These are phyloP conservation scores for Pleurotus ostreatus DNA, from an alignment of 768 basidiomycete species.

Conservation along the genomic window DNA sequence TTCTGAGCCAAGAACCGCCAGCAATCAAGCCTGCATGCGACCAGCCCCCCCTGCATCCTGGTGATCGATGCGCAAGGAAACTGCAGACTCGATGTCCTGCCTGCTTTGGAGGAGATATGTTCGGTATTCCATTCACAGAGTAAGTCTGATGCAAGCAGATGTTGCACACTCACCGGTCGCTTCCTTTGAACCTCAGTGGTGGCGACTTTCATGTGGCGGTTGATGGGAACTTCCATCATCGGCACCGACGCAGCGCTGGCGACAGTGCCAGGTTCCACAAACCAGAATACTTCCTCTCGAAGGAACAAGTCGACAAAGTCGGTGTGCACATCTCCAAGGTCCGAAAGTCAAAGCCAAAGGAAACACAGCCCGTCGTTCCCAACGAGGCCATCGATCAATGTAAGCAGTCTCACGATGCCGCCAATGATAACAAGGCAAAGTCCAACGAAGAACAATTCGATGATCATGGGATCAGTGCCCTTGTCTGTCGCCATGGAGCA, in stretches of 20 bases:
- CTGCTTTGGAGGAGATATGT: constrained; percentile 4
- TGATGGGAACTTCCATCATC: constrained; percentile 29
- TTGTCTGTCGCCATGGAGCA: constrained; percentile 29
- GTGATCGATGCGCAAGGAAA: background rate
- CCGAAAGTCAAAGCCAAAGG: constrained; percentile 10
- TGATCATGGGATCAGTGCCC: constrained; percentile 24
- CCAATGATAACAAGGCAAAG: constrained; percentile 19
- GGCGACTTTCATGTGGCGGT: constrained; percentile 7
- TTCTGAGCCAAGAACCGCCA: background rate
- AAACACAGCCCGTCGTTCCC: constrained; percentile 8
- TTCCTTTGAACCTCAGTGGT: background rate
- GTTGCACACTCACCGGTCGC: background rate
- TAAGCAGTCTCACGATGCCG: constrained; percentile 20
- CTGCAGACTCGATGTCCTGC: constrained; percentile 2
- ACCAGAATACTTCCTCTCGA: constrained; percentile 18
- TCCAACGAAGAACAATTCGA: constrained; percentile 11
- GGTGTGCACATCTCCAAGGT: constrained; percentile 12
- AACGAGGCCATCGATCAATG: constrained; percentile 21
- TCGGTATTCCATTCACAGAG: constrained; percentile 1
- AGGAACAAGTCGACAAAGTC: constrained; percentile 17
- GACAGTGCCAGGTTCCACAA: constrained; percentile 19
- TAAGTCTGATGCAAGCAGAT: background rate
- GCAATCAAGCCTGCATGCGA: background rate
- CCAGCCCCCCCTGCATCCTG: background rate
- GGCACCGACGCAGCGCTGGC: constrained; percentile 15